phyloP scores from a whole-genome alignment of 257 asterid genomes.

The Solanum acaule region DNA sequence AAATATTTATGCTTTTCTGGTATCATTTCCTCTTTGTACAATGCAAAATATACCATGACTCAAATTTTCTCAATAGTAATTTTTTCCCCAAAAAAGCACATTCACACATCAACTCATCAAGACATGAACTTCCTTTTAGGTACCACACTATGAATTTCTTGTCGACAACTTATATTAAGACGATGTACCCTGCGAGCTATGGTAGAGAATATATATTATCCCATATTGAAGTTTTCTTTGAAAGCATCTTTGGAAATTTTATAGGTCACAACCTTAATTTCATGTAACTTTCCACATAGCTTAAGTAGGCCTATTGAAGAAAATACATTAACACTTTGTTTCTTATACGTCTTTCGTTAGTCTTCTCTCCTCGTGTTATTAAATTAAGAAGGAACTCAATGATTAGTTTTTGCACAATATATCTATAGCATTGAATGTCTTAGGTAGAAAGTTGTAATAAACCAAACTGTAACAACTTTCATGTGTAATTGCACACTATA shows the following conservation, averaged over 20 bases:
- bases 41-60: no score
- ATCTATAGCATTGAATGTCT: neutral
- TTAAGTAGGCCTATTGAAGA: neutral
- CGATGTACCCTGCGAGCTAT: no score
- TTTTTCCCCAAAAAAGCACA: no score
- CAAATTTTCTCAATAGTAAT: no score
- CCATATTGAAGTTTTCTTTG: neutral
- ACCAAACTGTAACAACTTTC: neutral
- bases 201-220: no score
- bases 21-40: no score
- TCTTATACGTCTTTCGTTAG: neutral
- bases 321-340: neutral
- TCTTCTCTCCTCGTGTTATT: neutral
- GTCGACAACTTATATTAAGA: no score
- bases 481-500: neutral
- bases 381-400: neutral
- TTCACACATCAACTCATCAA: no score
- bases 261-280: neutral
- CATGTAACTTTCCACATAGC: neutral
- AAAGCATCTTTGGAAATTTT: neutral
- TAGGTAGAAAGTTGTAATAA: neutral
- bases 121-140: no score
- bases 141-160: no score
- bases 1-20: no score
- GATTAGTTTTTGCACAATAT: neutral